A percentile compares a stretch with the other conserved stretches of the same genome.
phyloP scores from a whole-genome alignment of 768 basidiomycete species.

The Ramaria rubella region DNA sequence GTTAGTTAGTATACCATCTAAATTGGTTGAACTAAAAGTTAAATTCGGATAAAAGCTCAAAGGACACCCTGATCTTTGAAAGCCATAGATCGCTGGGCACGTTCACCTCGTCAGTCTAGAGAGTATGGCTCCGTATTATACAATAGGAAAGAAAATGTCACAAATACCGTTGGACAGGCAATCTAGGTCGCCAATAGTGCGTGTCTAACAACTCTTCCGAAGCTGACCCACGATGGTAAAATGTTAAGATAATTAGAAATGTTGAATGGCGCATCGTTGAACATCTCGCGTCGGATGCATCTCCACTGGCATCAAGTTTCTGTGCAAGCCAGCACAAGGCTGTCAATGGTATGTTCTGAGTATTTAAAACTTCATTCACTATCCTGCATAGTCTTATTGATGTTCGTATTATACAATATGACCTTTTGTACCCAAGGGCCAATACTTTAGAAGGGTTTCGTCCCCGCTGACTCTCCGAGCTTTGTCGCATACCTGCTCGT shows the following conservation, averaged over 20 bases:
- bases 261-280: conserved; percentile 21
- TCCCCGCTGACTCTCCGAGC: conserved; percentile 23
- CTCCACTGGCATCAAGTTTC: conserved; percentile 29
- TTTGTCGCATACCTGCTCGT: conserved; percentile 29
- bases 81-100: conserved; percentile 27
- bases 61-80: conserved; percentile 27
- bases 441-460: conserved; percentile 20
- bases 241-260: conserved; percentile 14
- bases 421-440: conserved; percentile 29
- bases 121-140: conserved; percentile 25
- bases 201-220: conserved; percentile 4
- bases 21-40: not conserved
- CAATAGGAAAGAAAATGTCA: conserved; percentile 29
- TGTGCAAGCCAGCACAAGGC: conserved; percentile 23
- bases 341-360: not conserved
- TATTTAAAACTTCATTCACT: not conserved
- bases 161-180: conserved; percentile 29
- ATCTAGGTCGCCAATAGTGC: conserved; percentile 27
- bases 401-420: conserved; percentile 26
- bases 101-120: conserved; percentile 17
- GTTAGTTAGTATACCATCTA: conserved; percentile 13
- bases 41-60: no score
- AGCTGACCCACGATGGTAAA: not conserved
- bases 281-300: conserved; percentile 26
- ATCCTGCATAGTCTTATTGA: no score